These are phyloP conservation scores for Vigna unguiculata DNA, from an alignment of 306 rosid genomes.

Conservation along the genomic window DNA sequence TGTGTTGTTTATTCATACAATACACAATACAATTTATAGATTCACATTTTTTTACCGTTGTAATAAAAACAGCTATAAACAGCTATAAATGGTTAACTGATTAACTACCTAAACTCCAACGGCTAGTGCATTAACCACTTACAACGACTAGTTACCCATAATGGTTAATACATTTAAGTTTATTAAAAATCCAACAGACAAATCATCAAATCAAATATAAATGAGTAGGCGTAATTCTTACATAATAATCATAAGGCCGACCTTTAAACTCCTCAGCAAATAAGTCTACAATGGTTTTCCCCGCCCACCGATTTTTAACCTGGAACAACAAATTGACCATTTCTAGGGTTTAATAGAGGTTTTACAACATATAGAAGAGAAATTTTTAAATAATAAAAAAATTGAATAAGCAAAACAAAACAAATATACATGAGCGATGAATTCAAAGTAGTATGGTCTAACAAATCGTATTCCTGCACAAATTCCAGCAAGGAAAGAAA, in stretches of 20 bases:
- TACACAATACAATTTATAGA: too few relatives aligned
- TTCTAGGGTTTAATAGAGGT: conserved; percentile 51
- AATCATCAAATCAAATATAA: neutral
- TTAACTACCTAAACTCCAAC: too few relatives aligned
- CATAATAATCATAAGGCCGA: conserved; percentile 86
- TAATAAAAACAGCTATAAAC: too few relatives aligned
- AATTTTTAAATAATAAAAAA: neutral
- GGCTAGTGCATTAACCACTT: too few relatives aligned
- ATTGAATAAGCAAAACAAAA: neutral
- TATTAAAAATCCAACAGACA: too few relatives aligned
- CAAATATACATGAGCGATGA: conserved; percentile 86
- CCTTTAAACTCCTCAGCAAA: conserved; percentile 94
- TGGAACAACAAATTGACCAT: conserved; percentile 42
- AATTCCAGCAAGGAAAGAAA: conserved; percentile 21
- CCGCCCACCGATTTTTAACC: conserved; percentile 96
- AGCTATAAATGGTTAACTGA: too few relatives aligned
- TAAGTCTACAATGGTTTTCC: conserved; percentile 85
- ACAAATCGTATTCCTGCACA: conserved; percentile 80
- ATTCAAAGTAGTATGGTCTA: conserved; percentile 93
- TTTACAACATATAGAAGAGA: conserved; percentile 6
- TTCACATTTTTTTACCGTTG: too few relatives aligned
- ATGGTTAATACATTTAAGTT: too few relatives aligned
- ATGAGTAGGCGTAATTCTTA: conserved; percentile 36
- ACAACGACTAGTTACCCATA: too few relatives aligned
- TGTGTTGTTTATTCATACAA: too few relatives aligned